These are phyloP conservation scores for Acanthochlamys bracteata DNA, from an alignment of 106 monocot species.

Conservation along the genomic window DNA sequence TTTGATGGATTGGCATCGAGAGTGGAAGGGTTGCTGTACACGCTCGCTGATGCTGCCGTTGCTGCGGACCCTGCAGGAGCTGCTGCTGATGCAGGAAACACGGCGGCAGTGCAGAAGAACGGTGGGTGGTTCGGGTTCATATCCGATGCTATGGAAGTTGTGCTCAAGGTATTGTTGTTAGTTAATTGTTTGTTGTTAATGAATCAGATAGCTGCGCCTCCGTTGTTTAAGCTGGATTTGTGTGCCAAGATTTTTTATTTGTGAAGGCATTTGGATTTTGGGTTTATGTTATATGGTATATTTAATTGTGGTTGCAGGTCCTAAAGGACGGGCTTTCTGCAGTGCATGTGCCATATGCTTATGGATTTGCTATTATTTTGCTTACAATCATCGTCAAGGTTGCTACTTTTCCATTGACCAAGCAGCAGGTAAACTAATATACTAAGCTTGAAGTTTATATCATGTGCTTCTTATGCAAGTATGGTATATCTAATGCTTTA, in stretches of 20 bases:
- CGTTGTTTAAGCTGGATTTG: neutral
- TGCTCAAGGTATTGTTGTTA: slow-evolving; percentile 59
- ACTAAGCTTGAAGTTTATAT: neutral
- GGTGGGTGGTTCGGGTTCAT: slow-evolving; percentile 98
- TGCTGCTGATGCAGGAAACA: neutral
- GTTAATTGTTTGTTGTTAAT: neutral
- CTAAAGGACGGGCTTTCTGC: slow-evolving; percentile 73
- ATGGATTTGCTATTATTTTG: slow-evolving; percentile 96
- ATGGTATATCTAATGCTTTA: neutral
- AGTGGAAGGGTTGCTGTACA: slow-evolving; percentile 73
- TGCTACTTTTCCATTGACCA: slow-evolving; percentile 79
- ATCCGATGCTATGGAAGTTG: slow-evolving; percentile 86
- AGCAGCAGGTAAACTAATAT: slow-evolving; percentile 58
- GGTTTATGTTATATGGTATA: neutral
- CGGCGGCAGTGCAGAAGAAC: slow-evolving; percentile 50
- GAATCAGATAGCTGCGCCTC: neutral
- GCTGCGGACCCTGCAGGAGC: slow-evolving; percentile 34
- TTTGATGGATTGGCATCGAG: slow-evolving; percentile 30
- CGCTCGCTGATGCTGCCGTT: slow-evolving; percentile 83
- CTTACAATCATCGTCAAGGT: slow-evolving; percentile 87
- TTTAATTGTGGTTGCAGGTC: slow-evolving; percentile 41
- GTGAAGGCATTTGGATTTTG: neutral
- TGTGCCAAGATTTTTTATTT: neutral
- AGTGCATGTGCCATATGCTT: slow-evolving; percentile 81
- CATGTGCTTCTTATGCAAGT: neutral